A percentile compares a stretch with the other conserved stretches of the same genome.
Conservation (phyloP, 768 basidiomycete genomes). For the Xanthoconium stramineum region DNA sequence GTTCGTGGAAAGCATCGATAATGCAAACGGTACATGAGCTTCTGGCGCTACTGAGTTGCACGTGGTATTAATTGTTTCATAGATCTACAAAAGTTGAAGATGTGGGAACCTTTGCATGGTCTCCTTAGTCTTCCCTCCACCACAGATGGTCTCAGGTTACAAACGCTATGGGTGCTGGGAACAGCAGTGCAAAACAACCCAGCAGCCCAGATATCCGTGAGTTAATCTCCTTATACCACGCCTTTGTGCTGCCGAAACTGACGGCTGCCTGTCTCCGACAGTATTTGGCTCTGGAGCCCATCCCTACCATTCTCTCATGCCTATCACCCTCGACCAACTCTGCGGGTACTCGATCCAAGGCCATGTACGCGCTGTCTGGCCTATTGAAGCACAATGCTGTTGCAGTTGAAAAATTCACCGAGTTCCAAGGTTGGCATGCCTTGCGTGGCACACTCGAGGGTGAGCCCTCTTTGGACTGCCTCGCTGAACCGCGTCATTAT, state of each 20-base stretch:
- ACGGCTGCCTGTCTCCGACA: slow-evolving; percentile 23
- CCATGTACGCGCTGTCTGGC: slow-evolving; percentile 77
- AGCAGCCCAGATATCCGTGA: slow-evolving; percentile 70
- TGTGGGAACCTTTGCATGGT: slow-evolving; percentile 75
- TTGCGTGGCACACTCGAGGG: slow-evolving; percentile 62
- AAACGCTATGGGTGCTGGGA: slow-evolving; percentile 82
- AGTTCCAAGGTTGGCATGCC: slow-evolving; percentile 59
- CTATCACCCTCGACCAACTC: slow-evolving; percentile 54
- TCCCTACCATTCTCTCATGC: slow-evolving; percentile 60
- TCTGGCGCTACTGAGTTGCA: neutral
- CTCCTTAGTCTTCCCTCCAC: slow-evolving; percentile 55
- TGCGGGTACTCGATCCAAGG: slow-evolving; percentile 65
- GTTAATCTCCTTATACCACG: slow-evolving; percentile 22
- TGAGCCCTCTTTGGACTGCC: slow-evolving; percentile 22
- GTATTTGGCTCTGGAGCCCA: slow-evolving; percentile 65
- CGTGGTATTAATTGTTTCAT: neutral
- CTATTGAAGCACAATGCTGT: slow-evolving; percentile 72
- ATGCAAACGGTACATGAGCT: slow-evolving; percentile 62
- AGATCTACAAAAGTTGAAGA: slow-evolving; percentile 73
- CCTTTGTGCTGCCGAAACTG: neutral
- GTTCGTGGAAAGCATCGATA: slow-evolving; percentile 88
- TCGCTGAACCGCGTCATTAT: slow-evolving; percentile 3
- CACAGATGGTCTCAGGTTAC: slow-evolving; percentile 58
- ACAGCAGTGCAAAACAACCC: slow-evolving; percentile 92
- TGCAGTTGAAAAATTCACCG: slow-evolving; percentile 55